These are phyloP conservation scores for Fusarium graminum DNA, from an alignment of 2,329 filamentous ascomycete species.

Conservation along the genomic window DNA sequence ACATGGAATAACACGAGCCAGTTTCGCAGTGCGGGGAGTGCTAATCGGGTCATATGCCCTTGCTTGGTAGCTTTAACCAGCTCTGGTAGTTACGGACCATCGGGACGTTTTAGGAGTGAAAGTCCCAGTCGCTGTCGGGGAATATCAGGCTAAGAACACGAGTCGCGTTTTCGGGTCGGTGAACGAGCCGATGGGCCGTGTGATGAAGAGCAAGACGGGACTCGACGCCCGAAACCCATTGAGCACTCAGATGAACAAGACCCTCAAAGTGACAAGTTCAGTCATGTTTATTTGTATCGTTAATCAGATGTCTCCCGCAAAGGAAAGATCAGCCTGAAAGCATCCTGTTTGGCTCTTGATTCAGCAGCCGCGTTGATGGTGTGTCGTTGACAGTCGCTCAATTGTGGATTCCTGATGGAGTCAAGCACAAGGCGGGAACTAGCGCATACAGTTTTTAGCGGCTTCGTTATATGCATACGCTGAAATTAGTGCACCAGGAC, in stretches of 20 bases:
- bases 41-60: constrained; percentile 19
- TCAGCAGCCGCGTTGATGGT: constrained; percentile 45
- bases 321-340: constrained; percentile 21
- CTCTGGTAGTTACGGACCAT: constrained; percentile 27
- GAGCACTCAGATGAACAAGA: neutral
- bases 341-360: constrained; percentile 1
- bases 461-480: constrained; percentile 51
- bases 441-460: constrained; percentile 45
- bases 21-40: constrained; percentile 31
- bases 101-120: constrained; percentile 20
- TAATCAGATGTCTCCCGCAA: constrained; percentile 5
- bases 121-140: constrained; percentile 3
- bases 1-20: constrained; percentile 29
- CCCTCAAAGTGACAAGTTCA: neutral
- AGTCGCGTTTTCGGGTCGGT: constrained; percentile 35
- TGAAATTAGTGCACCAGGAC: constrained; percentile 19
- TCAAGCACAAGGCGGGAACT: constrained; percentile 49
- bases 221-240: neutral
- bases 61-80: constrained; percentile 24
- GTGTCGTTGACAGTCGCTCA: constrained; percentile 49
- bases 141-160: constrained; percentile 27
- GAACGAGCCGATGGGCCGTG: constrained; percentile 31
- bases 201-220: constrained; percentile 1
- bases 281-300: neutral
- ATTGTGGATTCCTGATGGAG: constrained; percentile 37